Evolutionary conservation across 2,329 filamentous ascomycete species (phyloP).

Genomic region (Cercospora zeina): DNA sequence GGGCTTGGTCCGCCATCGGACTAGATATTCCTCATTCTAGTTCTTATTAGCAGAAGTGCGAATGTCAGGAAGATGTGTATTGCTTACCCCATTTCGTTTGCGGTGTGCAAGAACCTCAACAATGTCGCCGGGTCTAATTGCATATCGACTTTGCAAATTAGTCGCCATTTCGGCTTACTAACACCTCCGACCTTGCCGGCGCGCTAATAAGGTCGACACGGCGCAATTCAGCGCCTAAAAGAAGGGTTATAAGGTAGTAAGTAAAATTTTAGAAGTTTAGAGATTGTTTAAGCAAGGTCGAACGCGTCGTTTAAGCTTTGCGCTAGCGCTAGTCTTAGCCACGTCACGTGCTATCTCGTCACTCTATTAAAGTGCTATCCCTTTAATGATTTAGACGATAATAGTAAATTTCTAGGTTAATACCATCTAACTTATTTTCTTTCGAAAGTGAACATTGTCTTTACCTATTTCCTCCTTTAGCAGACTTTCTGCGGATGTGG

Average conservation of each 20-base stretch:
- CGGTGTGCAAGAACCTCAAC: constrained; percentile 36
- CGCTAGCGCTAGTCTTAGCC: background rate
- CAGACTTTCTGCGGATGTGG: too few species aligned
- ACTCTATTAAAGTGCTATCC: background rate
- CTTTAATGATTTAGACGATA: background rate
- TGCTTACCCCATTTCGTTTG: constrained; percentile 30
- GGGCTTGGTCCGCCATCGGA: constrained; percentile 42
- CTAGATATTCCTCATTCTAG: constrained; percentile 47
- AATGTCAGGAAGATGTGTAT: constrained; percentile 12
- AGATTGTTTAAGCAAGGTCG: background rate
- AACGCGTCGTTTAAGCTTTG: constrained; percentile 1
- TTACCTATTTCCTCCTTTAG: too few species aligned
- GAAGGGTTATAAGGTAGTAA: background rate
- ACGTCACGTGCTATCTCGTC: background rate
- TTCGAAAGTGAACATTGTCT: too few species aligned
- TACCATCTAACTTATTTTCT: too few species aligned
- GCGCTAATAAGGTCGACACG: background rate
- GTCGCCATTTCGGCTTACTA: background rate
- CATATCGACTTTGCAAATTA: constrained; percentile 6
- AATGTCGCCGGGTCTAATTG: constrained; percentile 28
- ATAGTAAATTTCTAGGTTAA: too few species aligned
- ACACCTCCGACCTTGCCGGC: too few species aligned
- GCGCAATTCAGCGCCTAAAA: background rate
- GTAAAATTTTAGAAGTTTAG: background rate
- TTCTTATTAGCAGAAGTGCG: constrained; percentile 12